Evolutionary conservation across 208 protist species (phyloP).

Genomic region (Leptomonas pyrrhocoris): DNA sequence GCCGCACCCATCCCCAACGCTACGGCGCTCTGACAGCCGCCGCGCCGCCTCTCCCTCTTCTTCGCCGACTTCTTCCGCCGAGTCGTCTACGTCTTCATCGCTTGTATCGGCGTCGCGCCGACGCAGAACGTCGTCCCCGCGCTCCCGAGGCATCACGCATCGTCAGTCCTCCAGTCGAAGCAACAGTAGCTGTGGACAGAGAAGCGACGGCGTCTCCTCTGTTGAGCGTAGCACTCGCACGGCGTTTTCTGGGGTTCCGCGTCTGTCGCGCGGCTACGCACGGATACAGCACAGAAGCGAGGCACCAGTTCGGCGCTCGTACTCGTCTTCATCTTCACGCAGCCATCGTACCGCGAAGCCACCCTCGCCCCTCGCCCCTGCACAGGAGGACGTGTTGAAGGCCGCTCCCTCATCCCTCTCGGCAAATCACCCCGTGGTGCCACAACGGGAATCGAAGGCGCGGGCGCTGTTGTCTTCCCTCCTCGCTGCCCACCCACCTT

Average conservation of each 20-base stretch:
- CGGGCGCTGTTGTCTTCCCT: constrained; percentile 10
- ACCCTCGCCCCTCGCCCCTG: not conserved
- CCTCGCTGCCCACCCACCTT: not conserved
- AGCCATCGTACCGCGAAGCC: not conserved
- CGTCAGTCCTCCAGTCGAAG: not conserved
- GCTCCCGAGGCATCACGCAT: not conserved
- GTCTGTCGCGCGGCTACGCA: constrained; percentile 5
- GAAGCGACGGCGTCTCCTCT: not conserved
- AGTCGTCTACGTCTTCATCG: not conserved
- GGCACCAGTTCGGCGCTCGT: not conserved
- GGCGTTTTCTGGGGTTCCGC: not conserved
- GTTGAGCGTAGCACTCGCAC: not conserved
- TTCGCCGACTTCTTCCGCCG: not conserved
- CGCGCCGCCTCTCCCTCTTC: not conserved
- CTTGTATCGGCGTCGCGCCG: not conserved
- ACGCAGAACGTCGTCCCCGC: not conserved
- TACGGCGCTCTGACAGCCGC: not conserved
- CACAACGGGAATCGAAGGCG: not conserved
- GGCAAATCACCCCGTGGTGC: not conserved
- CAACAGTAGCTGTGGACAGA: not conserved
- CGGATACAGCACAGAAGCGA: not conserved
- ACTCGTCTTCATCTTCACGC: not conserved
- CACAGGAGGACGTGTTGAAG: not conserved
- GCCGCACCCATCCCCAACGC: not conserved
- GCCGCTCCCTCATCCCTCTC: not conserved